A percentile compares a stretch with the other conserved stretches of the same genome.
phyloP scores from a whole-genome alignment of 1,284 basidiomycete genomes.

The Laetiporus sulphureus region DNA sequence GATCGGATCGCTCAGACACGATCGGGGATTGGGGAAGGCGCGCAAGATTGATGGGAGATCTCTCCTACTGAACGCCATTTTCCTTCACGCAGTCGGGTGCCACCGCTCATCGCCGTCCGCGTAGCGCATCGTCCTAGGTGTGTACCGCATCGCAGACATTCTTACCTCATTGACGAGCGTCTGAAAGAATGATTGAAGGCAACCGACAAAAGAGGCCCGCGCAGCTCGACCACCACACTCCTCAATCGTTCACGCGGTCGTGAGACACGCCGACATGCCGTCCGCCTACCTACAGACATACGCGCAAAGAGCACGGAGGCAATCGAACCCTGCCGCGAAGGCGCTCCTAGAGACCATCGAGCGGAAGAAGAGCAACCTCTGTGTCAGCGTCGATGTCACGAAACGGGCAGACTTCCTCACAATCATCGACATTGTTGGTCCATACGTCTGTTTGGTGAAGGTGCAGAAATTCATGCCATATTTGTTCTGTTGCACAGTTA shows the following conservation, averaged over 20 bases:
- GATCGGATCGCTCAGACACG: no score
- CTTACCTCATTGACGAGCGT: slow-evolving; percentile 64
- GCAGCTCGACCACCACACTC: neutral
- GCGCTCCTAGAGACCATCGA: slow-evolving; percentile 80
- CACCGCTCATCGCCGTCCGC: no score
- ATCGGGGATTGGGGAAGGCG: no score
- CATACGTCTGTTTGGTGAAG: slow-evolving; percentile 92
- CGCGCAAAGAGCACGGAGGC: slow-evolving; percentile 51
- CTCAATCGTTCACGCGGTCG: neutral
- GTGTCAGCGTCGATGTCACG: slow-evolving; percentile 94
- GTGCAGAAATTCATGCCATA: slow-evolving; percentile 32
- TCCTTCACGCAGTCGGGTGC: no score
- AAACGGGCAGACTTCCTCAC: slow-evolving; percentile 75
- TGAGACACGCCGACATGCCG: slow-evolving; percentile 34
- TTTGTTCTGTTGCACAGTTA: neutral
- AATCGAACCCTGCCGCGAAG: slow-evolving; percentile 71
- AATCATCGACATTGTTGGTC: slow-evolving; percentile 86
- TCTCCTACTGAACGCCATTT: no score
- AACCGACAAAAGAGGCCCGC: neutral
- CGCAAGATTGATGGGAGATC: no score
- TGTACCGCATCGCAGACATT: no score
- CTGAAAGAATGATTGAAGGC: slow-evolving; percentile 50
- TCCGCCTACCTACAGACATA: slow-evolving; percentile 48
- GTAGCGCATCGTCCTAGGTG: no score
- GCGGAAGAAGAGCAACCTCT: slow-evolving; percentile 88